Percentiles rank a stretch among this genome's conserved stretches.
phyloP scores from a whole-genome alignment of 1,284 basidiomycete genomes.

The Ustilago sp. region DNA sequence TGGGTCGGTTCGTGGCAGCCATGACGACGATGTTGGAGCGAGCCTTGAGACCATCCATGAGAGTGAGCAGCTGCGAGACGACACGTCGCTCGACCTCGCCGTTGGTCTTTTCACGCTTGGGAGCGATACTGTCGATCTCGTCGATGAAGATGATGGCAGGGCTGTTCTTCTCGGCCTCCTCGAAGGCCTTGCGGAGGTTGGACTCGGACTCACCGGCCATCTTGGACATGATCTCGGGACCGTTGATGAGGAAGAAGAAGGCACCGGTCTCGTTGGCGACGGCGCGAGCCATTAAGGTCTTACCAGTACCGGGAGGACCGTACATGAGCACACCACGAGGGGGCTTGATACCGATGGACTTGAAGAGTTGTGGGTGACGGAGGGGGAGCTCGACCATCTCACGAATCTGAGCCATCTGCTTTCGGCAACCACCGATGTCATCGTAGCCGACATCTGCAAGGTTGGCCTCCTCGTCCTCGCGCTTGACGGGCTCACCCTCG shows the following conservation, averaged over 20 bases:
- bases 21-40: slow-evolving; percentile 99
- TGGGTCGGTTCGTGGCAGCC: slow-evolving; percentile 98
- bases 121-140: slow-evolving; percentile 98
- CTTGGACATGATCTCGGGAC: slow-evolving; percentile 99
- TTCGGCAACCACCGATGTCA: slow-evolving; percentile 98
- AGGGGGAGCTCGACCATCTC: slow-evolving; percentile 98
- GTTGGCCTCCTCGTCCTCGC: slow-evolving; percentile 98
- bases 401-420: slow-evolving; percentile 99
- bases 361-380: slow-evolving; percentile 98
- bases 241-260: slow-evolving; percentile 99
- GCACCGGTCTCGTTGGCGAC: slow-evolving; percentile 99
- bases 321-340: slow-evolving; percentile 76
- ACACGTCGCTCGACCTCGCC: slow-evolving; percentile 99
- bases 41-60: slow-evolving; percentile 99
- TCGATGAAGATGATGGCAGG: slow-evolving; percentile 99
- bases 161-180: slow-evolving; percentile 99
- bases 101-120: slow-evolving; percentile 99
- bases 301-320: slow-evolving; percentile 69
- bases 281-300: slow-evolving; percentile 88
- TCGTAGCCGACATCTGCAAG: slow-evolving; percentile 98
- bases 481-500: slow-evolving; percentile 98
- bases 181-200: slow-evolving; percentile 96
- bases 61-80: slow-evolving; percentile 94
- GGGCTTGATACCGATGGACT: slow-evolving; percentile 99
- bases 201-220: slow-evolving; percentile 99